phyloP scores from a whole-genome alignment of 257 asterid species.

The Catharanthus roseus region DNA sequence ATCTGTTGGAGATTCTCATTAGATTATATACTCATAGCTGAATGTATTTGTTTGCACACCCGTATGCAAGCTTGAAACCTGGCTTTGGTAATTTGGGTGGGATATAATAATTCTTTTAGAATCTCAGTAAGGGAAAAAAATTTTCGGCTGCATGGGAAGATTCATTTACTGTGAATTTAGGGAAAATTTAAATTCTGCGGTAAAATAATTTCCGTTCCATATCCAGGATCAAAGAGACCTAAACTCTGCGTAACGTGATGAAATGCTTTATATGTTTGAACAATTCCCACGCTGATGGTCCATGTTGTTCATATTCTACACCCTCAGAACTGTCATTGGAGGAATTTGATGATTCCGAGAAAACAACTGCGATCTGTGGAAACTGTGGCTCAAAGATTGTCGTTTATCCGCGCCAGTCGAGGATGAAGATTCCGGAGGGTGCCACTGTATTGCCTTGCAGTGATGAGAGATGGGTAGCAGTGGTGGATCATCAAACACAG shows the following conservation, averaged over 20 bases:
- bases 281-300: conserved; percentile 10
- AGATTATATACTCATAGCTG: background rate
- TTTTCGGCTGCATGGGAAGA: background rate
- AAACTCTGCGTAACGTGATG: conserved; percentile 17
- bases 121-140: background rate
- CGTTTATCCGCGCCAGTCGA: conserved; percentile 29
- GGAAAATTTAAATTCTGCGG: background rate
- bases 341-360: conserved; percentile 16
- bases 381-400: conserved; percentile 24
- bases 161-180: too few species aligned
- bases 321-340: conserved; percentile 6
- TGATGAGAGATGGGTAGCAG: conserved; percentile 49
- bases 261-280: conserved; percentile 22
- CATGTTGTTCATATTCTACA: conserved; percentile 12
- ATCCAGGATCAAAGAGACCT: conserved; percentile 10
- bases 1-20: background rate
- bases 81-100: background rate
- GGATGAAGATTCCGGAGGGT: conserved; percentile 28
- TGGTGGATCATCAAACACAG: background rate
- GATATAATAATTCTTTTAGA: background rate
- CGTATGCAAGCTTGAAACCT: background rate
- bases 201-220: background rate
- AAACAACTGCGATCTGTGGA: conserved; percentile 13
- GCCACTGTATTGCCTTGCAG: conserved; percentile 38
- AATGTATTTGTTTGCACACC: background rate